Conservation (phyloP, 345 rosid species). For the Brassica juncea region DNA sequence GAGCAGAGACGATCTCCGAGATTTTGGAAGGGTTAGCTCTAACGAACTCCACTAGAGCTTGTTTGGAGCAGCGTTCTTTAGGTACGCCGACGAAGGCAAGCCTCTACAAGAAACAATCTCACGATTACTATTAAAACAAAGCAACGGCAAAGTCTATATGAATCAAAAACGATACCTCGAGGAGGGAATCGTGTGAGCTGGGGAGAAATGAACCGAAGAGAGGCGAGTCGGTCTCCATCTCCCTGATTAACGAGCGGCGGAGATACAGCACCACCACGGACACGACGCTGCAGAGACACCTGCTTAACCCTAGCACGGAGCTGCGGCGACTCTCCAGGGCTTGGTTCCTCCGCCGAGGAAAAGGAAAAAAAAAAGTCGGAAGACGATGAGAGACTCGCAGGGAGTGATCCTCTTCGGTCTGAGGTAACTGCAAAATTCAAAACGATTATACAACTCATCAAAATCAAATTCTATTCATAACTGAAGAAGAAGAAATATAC, state of each 20-base stretch:
- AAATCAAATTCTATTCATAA: no score
- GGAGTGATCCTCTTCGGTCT: conserved; percentile 13
- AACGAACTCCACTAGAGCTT: conserved; percentile 58
- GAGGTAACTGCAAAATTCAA: neutral
- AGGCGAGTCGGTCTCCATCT: conserved; percentile 67
- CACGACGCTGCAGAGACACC: conserved; percentile 55
- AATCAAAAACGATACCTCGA: conserved; percentile 42
- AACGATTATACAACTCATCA: no score
- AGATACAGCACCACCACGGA: conserved; percentile 45
- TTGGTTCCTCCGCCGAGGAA: conserved; percentile 32
- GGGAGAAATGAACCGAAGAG: conserved; percentile 39
- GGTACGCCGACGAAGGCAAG: conserved; percentile 67
- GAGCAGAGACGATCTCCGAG: conserved; percentile 54
- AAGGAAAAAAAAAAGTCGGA: neutral
- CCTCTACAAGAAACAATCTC: conserved; percentile 48
- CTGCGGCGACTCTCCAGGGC: conserved; percentile 63
- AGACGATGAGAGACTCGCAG: neutral
- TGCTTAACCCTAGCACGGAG: conserved; percentile 55
- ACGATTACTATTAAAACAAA: no score
- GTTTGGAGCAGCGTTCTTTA: conserved; percentile 45
- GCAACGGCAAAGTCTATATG: neutral
- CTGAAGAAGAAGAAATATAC: no score
- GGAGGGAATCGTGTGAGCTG: conserved; percentile 53
- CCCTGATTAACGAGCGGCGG: conserved; percentile 41
- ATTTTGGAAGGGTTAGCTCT: conserved; percentile 43